Evolutionary conservation across 2,329 filamentous ascomycete genomes (phyloP).

Genomic region (Alternaria atra): DNA sequence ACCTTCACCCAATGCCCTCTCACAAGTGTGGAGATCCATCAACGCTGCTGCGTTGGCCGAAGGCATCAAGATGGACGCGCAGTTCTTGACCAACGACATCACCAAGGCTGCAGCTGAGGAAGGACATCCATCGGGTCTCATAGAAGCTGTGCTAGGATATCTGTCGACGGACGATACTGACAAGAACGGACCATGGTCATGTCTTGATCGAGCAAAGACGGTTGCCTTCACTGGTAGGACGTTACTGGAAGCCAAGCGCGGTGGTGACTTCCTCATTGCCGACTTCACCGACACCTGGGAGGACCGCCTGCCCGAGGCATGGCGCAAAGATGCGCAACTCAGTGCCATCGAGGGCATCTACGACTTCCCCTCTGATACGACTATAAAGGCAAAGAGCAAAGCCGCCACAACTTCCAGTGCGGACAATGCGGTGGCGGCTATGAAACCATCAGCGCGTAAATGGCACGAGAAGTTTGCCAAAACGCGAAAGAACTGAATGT

Average conservation of each 20-base stretch:
- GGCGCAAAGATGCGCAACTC: conserved; percentile 47
- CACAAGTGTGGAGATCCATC: conserved; percentile 60
- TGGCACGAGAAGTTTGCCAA: conserved; percentile 53
- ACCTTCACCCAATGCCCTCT: conserved; percentile 59
- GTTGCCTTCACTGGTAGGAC: conserved; percentile 44
- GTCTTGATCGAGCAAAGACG: conserved; percentile 44
- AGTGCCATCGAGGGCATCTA: conserved; percentile 44
- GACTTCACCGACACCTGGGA: conserved; percentile 51
- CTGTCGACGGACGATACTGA: conserved; percentile 43
- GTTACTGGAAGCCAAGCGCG: conserved; percentile 41
- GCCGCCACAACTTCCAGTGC: conserved; percentile 7
- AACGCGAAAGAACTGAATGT: conserved; percentile 41
- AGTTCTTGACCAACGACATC: conserved; percentile 49
- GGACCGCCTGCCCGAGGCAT: conserved; percentile 50
- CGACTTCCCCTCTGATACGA: conserved; percentile 44
- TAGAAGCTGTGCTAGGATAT: conserved; percentile 49
- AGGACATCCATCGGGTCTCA: conserved; percentile 50
- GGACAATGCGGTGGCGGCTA: conserved; percentile 18
- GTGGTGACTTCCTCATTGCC: conserved; percentile 38
- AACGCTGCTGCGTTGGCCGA: conserved; percentile 54
- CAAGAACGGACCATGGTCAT: conserved; percentile 43
- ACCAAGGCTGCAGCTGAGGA: conserved; percentile 46
- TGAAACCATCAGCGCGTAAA: conserved; percentile 46
- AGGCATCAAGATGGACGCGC: conserved; percentile 50
- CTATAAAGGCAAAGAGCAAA: conserved; percentile 39